Base-by-base conservation (phyloP, 2,329 filamentous ascomycete genomes). In the Ophiocordyceps camponoti-rufipedis region DNA sequence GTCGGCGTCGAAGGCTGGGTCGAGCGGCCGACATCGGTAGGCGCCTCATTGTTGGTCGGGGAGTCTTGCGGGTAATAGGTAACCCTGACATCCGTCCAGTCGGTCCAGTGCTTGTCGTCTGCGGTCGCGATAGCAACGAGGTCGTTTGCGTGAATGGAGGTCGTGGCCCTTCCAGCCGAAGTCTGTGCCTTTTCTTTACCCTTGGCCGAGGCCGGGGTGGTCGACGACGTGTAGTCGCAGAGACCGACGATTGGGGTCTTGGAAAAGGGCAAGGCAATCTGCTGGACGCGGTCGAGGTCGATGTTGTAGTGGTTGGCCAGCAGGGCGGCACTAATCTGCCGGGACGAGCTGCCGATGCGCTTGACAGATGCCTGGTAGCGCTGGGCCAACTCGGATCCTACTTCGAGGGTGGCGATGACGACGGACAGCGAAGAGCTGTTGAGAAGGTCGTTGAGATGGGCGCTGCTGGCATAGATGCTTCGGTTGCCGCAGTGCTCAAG, bases 401-500 rank as follows among this genome's bases (percentile, higher is more conserved):
- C 76, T 50, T 84, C 79, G 40, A 98, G 73, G 9, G 86, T 82
- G 29, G 75, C 74, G 56, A 83, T 78, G 45, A 98, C 71, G 43
- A 98, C 72, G 28, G 79, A 75, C 47, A 89, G 71, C 23, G 83
- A 88, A 3, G 85, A 89, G 41, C 84, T 89, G 62, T 95, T 85
- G 48, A 98, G 74, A 39, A 98, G 72, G 58, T 88, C 81, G 58
- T 89, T 91, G 49, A 98, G 68, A 55, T 93, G 85, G 52, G 81
- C 73, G 60, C 89, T 96, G 68, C 91, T 98, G 49, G 82, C 85
- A 61, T 96, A 98, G 55, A 98, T 80, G 65, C 88, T 95, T 53
- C 93, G 75, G 58, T 98, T 98, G 48, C 89, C 91, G 62, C 91
- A 98, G 59, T 94, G 91, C 59, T 96, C 86, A 44, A 96, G 67